phyloP scores from a whole-genome alignment of 495 filamentous ascomycete genomes.

The Penicillium bovifimosum region DNA sequence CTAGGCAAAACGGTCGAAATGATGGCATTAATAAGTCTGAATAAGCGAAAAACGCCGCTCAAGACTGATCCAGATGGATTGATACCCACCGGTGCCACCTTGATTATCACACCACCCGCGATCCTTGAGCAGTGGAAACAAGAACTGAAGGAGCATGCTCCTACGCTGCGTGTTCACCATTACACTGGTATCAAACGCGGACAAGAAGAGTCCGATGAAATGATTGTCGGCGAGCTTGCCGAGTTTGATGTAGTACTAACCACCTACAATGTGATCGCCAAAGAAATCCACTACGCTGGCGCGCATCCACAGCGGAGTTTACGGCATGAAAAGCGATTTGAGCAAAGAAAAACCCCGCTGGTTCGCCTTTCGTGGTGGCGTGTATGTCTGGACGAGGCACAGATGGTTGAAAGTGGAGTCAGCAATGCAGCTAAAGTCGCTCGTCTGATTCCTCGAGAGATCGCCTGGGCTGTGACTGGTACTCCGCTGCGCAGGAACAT shows the following conservation, averaged over 20 bases:
- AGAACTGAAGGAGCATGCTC: conserved; percentile 68
- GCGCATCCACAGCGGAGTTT: conserved; percentile 58
- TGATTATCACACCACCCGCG: conserved; percentile 81
- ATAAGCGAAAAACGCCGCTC: conserved; percentile 35
- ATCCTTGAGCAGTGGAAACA: conserved; percentile 84
- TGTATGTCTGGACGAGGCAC: conserved; percentile 88
- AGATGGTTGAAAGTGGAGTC: conserved; percentile 88
- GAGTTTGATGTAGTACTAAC: conserved; percentile 79
- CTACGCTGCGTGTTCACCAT: conserved; percentile 48
- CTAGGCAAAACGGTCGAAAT: conserved; percentile 92
- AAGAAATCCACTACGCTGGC: conserved; percentile 72
- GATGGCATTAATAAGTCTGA: conserved; percentile 66
- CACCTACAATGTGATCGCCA: conserved; percentile 72
- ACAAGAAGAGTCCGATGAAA: conserved; percentile 32
- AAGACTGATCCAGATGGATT: conserved; percentile 26
- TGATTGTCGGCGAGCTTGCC: conserved; percentile 43
- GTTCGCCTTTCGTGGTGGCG: conserved; percentile 85
- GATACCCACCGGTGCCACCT: conserved; percentile 53
- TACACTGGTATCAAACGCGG: conserved; percentile 46
- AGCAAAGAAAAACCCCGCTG: conserved; percentile 66
- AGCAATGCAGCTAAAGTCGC: conserved; percentile 79
- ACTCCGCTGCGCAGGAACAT: conserved; percentile 81
- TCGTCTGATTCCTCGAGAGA: conserved; percentile 69
- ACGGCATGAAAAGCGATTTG: conserved; percentile 61
- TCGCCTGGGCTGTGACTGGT: conserved; percentile 90